Base-by-base conservation (phyloP, 192 early-diverging fungal species). In the Podochytrium sp. region DNA sequence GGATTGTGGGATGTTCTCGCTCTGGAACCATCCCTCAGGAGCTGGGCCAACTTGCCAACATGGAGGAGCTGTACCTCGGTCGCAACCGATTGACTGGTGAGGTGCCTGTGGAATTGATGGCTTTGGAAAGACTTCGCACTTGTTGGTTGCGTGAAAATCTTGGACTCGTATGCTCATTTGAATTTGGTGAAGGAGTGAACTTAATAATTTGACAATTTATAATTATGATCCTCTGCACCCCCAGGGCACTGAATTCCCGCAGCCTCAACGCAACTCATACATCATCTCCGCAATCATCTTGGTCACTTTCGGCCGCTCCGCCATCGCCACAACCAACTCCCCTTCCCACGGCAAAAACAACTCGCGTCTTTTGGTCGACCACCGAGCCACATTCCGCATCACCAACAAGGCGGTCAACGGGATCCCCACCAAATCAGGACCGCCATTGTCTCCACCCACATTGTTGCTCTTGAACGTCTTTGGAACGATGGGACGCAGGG, bases 341-440 rank as follows among this genome's bases (percentile, higher is more conserved):
- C n/a, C 43, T 50, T 76, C 75, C 39, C 39, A 76, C n/a, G 56
- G 40, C 65, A 70, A 34, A 62, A 76, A 86, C 39, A 79, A 43
- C 1, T 73, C 75, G 1, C 66, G 38, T 51, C 73, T 78, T 5
- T 35, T 49, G 1, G 75, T 78, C 10, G 61, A 41, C 66, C 62
- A 3, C 14, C 79, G 73, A 16, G 82, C 79, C 1, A 86, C 30
- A 65, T 86, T 86, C 29, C 80, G 35, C 53, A 86, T 49, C 1
- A 86, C 76, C 32, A 86, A 69, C 35, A 86, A 66, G 12, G 85
- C 74, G 0, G 82, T 80, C 37, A 86, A 64, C n/a, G 85, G 82
- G 49, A 80, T 78, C 27, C 85, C 85, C 18, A 41, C 72, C 23
- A 81, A 60, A 47, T 71, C 69, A 27, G 57, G 55, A 7, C 35